phyloP scores from a whole-genome alignment of 2,329 filamentous ascomycete genomes.

The Fusarium nurragi region DNA sequence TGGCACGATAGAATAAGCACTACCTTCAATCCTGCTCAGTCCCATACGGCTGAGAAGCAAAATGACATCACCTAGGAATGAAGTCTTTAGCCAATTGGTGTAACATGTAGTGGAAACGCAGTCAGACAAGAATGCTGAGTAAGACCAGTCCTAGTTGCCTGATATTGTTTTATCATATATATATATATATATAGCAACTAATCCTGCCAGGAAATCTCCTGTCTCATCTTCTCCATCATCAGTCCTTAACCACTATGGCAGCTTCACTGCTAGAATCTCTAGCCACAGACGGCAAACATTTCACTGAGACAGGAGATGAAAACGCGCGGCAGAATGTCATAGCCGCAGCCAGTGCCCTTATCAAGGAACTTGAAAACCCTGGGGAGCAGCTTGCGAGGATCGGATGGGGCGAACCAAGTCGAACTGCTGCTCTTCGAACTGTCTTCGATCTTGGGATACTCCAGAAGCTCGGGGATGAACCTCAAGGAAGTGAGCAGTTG shows the following conservation, averaged over 20 bases:
- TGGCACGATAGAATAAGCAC: no score
- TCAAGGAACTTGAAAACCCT: slow-evolving; percentile 23
- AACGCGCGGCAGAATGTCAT: slow-evolving; percentile 12
- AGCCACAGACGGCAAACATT: slow-evolving; percentile 12
- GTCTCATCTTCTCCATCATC: no score
- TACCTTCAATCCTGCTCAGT: neutral
- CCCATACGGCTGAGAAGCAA: neutral
- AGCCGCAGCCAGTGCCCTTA: slow-evolving; percentile 13
- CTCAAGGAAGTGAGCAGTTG: slow-evolving; percentile 9
- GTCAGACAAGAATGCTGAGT: no score
- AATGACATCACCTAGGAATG: neutral
- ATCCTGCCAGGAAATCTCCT: no score
- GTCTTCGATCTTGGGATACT: slow-evolving; percentile 30
- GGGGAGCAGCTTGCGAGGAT: slow-evolving; percentile 26
- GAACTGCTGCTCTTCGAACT: slow-evolving; percentile 28
- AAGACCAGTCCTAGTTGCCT: no score
- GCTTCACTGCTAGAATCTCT: slow-evolving; percentile 10
- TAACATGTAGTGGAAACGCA: no score
- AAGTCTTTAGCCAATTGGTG: no score
- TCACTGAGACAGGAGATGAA: slow-evolving; percentile 9
- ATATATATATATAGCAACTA: no score
- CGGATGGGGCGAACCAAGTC: slow-evolving; percentile 27
- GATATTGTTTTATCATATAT: no score
- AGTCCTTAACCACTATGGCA: neutral
- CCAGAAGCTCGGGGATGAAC: slow-evolving; percentile 21